phyloP scores from a whole-genome alignment of 345 rosid genomes.

The Microthlaspi erraticum region DNA sequence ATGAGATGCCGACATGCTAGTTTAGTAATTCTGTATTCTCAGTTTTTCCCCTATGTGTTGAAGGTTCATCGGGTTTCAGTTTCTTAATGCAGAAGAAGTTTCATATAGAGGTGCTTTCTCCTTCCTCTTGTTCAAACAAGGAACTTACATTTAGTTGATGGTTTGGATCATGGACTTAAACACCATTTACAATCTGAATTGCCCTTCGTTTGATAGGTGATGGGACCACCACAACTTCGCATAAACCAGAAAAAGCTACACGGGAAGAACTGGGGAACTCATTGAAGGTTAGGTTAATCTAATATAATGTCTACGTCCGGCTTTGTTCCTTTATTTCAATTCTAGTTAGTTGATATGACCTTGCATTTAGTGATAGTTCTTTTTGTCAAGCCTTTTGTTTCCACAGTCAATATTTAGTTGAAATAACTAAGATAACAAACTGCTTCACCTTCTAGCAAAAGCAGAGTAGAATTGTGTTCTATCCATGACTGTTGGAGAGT shows the following conservation, averaged over 20 bases:
- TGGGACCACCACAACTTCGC: conserved; percentile 42
- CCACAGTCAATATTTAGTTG: conserved; percentile 13
- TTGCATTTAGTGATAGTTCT: not conserved
- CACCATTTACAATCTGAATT: conserved; percentile 26
- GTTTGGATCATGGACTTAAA: conserved; percentile 26
- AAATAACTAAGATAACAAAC: not conserved
- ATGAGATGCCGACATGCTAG: conserved; percentile 20
- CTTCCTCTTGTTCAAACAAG: conserved; percentile 28
- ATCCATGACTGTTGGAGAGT: conserved; percentile 5
- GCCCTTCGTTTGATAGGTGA: conserved; percentile 55
- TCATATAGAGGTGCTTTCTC: conserved; percentile 55
- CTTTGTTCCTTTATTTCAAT: conserved; percentile 17
- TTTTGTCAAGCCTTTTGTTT: conserved; percentile 12
- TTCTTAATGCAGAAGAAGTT: conserved; percentile 56
- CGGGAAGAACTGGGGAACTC: conserved; percentile 59
- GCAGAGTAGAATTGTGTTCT: not conserved
- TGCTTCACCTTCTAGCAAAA: conserved; percentile 24
- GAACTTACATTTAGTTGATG: conserved; percentile 19
- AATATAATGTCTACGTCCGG: conserved; percentile 13
- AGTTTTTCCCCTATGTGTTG: conserved; percentile 38
- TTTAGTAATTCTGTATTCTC: conserved; percentile 21
- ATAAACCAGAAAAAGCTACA: conserved; percentile 50
- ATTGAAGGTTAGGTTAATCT: conserved; percentile 57
- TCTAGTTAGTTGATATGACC: not conserved
- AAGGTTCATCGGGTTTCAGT: conserved; percentile 80